Evolutionary conservation across 1,139 yeast genomes (phyloP).

Genomic region (Hansenula lynferdii): DNA sequence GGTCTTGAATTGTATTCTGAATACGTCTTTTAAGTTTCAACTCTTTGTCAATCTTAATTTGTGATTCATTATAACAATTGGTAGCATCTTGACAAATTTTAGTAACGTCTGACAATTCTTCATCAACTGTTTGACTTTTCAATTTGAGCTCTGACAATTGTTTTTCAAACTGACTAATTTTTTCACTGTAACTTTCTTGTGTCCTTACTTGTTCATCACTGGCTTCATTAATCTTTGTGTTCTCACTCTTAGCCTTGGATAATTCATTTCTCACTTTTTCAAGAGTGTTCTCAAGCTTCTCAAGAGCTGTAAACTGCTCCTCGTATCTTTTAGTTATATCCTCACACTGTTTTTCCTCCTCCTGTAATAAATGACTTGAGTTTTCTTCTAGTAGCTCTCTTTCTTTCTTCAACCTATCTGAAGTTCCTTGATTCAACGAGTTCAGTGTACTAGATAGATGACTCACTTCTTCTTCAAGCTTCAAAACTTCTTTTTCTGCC

Average conservation of each 20-base stretch:
- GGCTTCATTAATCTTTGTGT: constrained; percentile 1
- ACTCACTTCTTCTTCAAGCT: constrained; percentile 7
- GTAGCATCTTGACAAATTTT: neutral
- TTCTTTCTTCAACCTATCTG: constrained; percentile 5
- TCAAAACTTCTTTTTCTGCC: constrained; percentile 6
- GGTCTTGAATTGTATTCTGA: constrained; percentile 50
- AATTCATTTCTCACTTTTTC: neutral
- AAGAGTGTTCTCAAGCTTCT: constrained; percentile 1
- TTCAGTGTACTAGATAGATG: neutral
- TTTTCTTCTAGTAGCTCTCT: constrained; percentile 5
- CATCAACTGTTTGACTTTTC: neutral
- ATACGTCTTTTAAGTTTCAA: constrained; percentile 34
- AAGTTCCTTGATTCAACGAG: constrained; percentile 6
- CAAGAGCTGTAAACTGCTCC: constrained; percentile 2
- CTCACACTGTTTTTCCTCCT: constrained; percentile 13
- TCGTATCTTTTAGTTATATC: constrained; percentile 11
- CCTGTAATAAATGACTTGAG: constrained; percentile 4
- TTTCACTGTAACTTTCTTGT: neutral
- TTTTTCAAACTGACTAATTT: constrained; percentile 3
- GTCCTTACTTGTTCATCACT: neutral
- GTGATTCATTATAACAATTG: constrained; percentile 17
- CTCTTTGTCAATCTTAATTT: constrained; percentile 26
- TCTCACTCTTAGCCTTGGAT: neutral
- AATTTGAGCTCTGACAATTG: constrained; percentile 1
- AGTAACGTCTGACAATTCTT: neutral